These are phyloP conservation scores for Neurospora sp. DNA, from an alignment of 2,329 filamentous ascomycete species.

Conservation along the genomic window DNA sequence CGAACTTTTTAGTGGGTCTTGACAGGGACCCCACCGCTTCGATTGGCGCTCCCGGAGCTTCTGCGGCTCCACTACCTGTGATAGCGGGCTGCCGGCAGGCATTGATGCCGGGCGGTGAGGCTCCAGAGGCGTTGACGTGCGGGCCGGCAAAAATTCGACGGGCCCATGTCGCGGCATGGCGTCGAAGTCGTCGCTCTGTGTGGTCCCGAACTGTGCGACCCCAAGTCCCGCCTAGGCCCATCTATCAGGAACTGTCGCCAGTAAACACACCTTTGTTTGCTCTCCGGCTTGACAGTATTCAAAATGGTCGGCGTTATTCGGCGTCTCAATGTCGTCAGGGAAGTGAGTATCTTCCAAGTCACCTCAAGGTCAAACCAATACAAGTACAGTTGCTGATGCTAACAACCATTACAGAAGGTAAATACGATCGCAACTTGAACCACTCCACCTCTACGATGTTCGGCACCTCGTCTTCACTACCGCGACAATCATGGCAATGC, in stretches of 20 bases:
- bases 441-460: constrained; percentile 9
- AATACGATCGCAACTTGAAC: constrained; percentile 5
- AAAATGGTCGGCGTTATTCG: constrained; percentile 40
- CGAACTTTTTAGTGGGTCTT: not conserved
- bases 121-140: not conserved
- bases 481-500: not conserved
- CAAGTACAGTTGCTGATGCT: constrained; percentile 6
- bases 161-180: not conserved
- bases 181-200: not conserved
- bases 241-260: not conserved
- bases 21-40: not conserved
- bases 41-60: not conserved
- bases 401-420: constrained; percentile 32
- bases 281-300: constrained; percentile 6
- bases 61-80: not conserved
- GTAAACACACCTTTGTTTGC: not conserved
- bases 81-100: not conserved
- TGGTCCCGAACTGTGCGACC: not conserved
- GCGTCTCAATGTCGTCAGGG: constrained; percentile 64
- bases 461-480: constrained; percentile 1
- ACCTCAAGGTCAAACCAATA: not conserved
- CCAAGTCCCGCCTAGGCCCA: not conserved
- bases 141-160: not conserved
- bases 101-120: not conserved
- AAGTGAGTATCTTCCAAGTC: constrained; percentile 40